These are phyloP conservation scores for Otatea glauca DNA, from an alignment of 176 grass and related monocot species.

Conservation along the genomic window DNA sequence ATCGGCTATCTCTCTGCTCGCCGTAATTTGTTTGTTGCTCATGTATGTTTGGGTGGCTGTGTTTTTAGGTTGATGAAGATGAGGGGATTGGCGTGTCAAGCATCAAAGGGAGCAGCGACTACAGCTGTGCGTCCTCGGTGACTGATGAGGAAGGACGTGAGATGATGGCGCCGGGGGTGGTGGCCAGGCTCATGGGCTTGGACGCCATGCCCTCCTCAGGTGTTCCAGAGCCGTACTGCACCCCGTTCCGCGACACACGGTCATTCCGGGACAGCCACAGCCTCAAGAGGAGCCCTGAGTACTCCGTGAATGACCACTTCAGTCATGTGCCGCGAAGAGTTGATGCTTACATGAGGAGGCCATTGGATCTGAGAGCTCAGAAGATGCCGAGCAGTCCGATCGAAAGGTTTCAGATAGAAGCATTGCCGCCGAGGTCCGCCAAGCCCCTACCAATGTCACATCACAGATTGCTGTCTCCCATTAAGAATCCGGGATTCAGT, in stretches of 20 bases:
- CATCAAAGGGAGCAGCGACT: conserved; percentile 70
- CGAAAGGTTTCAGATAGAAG: conserved; percentile 81
- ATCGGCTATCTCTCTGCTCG: neutral
- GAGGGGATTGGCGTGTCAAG: conserved; percentile 58
- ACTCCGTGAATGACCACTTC: conserved; percentile 50
- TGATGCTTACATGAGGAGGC: conserved; percentile 63
- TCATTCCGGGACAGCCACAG: conserved; percentile 60
- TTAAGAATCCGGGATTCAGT: conserved; percentile 73
- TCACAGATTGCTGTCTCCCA: conserved; percentile 71
- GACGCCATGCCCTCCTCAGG: conserved; percentile 70
- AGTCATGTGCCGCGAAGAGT: conserved; percentile 44
- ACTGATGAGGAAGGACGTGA: conserved; percentile 74
- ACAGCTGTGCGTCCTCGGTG: conserved; percentile 75
- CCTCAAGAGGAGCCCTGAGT: conserved; percentile 62
- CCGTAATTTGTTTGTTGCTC: neutral
- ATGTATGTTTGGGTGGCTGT: neutral
- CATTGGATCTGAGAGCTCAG: conserved; percentile 64
- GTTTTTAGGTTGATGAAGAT: conserved; percentile 64
- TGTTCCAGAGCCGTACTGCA: conserved; percentile 64
- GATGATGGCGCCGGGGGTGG: conserved; percentile 72
- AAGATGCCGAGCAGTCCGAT: conserved; percentile 88
- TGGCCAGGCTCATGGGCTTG: conserved; percentile 91
- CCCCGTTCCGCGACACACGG: conserved; percentile 59
- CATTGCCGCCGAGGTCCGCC: conserved; percentile 56
- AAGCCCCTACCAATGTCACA: conserved; percentile 54